Evolutionary conservation across 768 basidiomycete species (phyloP), one percentile per base, ranked within the genome.

Genomic region (Boletus speciosus): DNA sequence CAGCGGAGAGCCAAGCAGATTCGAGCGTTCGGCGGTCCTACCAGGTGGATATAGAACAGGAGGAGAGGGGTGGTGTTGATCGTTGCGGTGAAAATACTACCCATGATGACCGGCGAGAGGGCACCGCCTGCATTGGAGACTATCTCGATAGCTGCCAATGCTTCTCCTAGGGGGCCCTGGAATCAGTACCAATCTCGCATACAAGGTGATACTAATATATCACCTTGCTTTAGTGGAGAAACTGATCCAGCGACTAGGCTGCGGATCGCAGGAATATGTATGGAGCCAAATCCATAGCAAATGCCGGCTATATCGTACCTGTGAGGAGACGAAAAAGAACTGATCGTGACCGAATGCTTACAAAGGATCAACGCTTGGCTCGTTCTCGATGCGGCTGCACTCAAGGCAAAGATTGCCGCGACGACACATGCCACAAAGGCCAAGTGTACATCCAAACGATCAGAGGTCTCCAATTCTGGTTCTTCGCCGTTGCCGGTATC

Each of bases 41-140:
- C 68, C 57, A 56, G n/a, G 19, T 66, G 63, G 6, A 68, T 45
- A 35, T 68, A 55, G 52, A 68, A 68, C 29, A 64, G 9, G 45
- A 68, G 38, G 23, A 68, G 10, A 31, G 67, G 67, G 7, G 15
- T 14, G 0, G 51, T 58, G n/a, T 37, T 42, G 25, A 68, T 66
- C 9, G 68, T 63, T 35, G 56, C 51, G 11, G 64, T 61, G 25
- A 70, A 42, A 34, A 70, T 59, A 38, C 66, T 45, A 7, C 69
- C 69, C 66, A 71, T 68, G 41, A 72, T 49, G 48, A 71, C 29
- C 3, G 68, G 66, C 5, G 70, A 70, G 23, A 70, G 53, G 3
- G 60, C 15, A 5, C 8, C 15, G 29, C 62, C 70, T 3, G 60
- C 52, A 12, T 56, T 57, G 6, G 54, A 21, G 2, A 71, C 61